phyloP scores from a whole-genome alignment of 768 basidiomycete species.

The Lentinula raphanica region DNA sequence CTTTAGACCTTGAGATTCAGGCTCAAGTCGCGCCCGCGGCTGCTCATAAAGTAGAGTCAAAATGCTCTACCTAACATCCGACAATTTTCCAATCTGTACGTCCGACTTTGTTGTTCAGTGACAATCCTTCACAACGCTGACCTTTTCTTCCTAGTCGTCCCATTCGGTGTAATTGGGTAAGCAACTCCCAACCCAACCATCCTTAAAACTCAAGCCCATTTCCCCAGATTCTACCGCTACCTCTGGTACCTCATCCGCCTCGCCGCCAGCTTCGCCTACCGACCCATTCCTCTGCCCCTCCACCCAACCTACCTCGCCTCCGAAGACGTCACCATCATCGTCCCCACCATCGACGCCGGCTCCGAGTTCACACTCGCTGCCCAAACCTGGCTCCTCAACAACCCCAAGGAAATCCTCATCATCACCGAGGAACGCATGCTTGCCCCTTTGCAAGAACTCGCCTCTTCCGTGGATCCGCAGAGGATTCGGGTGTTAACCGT shows the following conservation, averaged over 20 bases:
- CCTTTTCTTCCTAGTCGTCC: constrained; percentile 64
- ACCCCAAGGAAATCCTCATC: constrained; percentile 75
- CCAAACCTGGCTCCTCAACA: constrained; percentile 85
- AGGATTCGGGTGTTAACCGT: constrained; percentile 85
- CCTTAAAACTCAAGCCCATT: too few relatives aligned
- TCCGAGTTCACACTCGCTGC: constrained; percentile 95
- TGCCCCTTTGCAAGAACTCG: constrained; percentile 83
- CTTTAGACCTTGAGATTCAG: too few relatives aligned
- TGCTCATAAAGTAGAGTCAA: too few relatives aligned
- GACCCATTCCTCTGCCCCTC: constrained; percentile 84
- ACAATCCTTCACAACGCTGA: background rate
- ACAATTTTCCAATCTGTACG: constrained; percentile 88
- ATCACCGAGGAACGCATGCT: constrained; percentile 86
- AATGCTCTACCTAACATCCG: constrained; percentile 88
- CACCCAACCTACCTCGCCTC: constrained; percentile 86
- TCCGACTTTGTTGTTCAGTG: constrained; percentile 17
- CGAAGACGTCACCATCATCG: constrained; percentile 95
- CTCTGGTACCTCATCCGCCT: constrained; percentile 89
- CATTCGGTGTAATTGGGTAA: constrained; percentile 85
- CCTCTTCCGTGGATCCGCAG: constrained; percentile 78
- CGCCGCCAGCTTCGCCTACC: constrained; percentile 71
- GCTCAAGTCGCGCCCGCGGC: too few relatives aligned
- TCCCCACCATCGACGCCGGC: constrained; percentile 93
- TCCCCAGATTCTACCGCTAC: constrained; percentile 92
- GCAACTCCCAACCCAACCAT: too few relatives aligned